These are phyloP conservation scores for Mycocentrospora acerina DNA, from an alignment of 2,329 filamentous ascomycete genomes.

Conservation along the genomic window DNA sequence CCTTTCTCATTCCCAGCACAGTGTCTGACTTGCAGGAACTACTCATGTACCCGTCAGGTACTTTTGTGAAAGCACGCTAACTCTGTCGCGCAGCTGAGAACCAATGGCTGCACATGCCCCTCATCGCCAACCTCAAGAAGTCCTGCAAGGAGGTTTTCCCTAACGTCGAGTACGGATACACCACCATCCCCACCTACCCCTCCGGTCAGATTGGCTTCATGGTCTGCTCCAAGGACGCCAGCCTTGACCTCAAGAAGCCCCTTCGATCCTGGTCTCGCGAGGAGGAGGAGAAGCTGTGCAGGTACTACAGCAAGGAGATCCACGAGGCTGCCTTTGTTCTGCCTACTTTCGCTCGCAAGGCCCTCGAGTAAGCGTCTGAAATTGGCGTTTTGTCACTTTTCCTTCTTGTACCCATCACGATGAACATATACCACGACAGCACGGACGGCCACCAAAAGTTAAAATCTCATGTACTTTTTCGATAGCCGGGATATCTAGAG, in stretches of 20 bases:
- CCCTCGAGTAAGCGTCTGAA: constrained; percentile 46
- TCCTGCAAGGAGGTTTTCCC: constrained; percentile 97
- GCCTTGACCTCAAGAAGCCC: constrained; percentile 80
- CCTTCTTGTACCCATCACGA: constrained; percentile 18
- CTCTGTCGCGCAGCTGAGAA: constrained; percentile 73
- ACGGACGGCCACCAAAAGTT: constrained; percentile 27
- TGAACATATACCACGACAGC: constrained; percentile 37
- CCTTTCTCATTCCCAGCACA: constrained; percentile 54
- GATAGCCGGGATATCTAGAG: not conserved
- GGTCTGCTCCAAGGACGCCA: constrained; percentile 96
- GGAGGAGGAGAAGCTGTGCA: constrained; percentile 90
- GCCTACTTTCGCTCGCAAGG: constrained; percentile 88
- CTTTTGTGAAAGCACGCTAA: constrained; percentile 25
- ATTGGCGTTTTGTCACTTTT: constrained; percentile 1
- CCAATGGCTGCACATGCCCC: constrained; percentile 95
- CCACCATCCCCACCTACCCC: constrained; percentile 98
- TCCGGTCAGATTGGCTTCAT: constrained; percentile 99
- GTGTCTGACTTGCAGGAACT: constrained; percentile 13
- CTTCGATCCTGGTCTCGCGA: constrained; percentile 77
- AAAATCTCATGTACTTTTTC: constrained; percentile 9
- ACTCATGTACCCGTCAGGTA: constrained; percentile 17
- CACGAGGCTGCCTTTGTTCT: constrained; percentile 93
- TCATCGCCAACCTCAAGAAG: constrained; percentile 96
- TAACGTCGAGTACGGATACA: constrained; percentile 97
- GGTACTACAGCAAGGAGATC: constrained; percentile 96